These are phyloP conservation scores for Fomitopsis serialis DNA, from an alignment of 768 basidiomycete genomes.

Conservation along the genomic window DNA sequence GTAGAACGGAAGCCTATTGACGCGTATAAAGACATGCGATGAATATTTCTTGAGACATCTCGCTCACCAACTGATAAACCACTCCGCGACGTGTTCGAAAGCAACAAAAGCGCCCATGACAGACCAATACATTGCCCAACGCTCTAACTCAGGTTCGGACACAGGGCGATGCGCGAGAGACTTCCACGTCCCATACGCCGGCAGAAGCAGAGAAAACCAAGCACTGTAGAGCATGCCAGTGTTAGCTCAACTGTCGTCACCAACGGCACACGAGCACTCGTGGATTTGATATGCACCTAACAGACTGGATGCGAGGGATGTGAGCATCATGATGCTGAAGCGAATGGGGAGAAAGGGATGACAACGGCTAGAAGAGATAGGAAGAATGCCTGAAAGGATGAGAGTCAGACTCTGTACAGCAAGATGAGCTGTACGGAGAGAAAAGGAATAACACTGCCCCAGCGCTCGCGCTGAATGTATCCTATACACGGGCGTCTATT, in stretches of 20 bases:
- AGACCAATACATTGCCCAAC: conserved; percentile 60
- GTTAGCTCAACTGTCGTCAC: background rate
- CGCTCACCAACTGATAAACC: conserved; percentile 60
- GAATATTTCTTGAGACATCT: background rate
- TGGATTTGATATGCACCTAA: conserved; percentile 32
- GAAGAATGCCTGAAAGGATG: background rate
- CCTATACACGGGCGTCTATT: background rate
- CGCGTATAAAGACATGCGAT: conserved; percentile 4
- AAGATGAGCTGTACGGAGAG: background rate
- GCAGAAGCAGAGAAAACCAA: conserved; percentile 67
- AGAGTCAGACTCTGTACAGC: background rate
- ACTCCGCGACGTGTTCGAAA: conserved; percentile 57
- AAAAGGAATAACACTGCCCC: background rate
- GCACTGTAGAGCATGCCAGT: conserved; percentile 34
- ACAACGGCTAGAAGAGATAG: background rate
- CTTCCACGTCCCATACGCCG: conserved; percentile 63
- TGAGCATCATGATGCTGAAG: conserved; percentile 35
- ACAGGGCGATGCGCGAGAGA: conserved; percentile 49
- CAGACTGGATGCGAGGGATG: conserved; percentile 43
- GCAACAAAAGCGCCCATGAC: conserved; percentile 56
- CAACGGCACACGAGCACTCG: conserved; percentile 13
- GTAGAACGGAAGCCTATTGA: conserved; percentile 66
- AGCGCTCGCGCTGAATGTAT: background rate
- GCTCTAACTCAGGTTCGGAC: conserved; percentile 47
- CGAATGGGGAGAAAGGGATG: background rate